Conservation (phyloP, 116 monocot genomes). For the Cymodocea nodosa region DNA sequence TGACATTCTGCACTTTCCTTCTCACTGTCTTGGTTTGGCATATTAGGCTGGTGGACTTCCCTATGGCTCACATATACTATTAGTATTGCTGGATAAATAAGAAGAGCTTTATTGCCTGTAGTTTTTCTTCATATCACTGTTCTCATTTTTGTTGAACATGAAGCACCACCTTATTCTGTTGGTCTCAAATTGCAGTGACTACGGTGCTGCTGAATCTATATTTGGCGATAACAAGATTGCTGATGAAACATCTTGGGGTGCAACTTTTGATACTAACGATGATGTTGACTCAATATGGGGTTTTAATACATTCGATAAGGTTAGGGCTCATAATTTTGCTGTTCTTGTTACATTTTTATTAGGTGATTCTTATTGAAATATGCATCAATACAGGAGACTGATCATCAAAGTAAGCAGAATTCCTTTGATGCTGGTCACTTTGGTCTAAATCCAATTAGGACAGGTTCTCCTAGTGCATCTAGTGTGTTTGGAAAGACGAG, state of each 20-base stretch:
- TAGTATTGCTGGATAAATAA: no score
- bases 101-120: neutral
- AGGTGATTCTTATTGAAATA: neutral
- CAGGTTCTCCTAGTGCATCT: slow-evolving; percentile 12
- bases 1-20: no score
- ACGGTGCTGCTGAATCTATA: slow-evolving; percentile 57
- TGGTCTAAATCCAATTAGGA: slow-evolving; percentile 48
- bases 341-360: neutral
- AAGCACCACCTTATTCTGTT: neutral
- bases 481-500: slow-evolving; percentile 16
- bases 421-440: slow-evolving; percentile 63
- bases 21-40: no score
- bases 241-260: slow-evolving; percentile 76
- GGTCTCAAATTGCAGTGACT: slow-evolving; percentile 32
- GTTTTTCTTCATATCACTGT: neutral
- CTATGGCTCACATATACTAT: no score
- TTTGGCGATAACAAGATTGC: slow-evolving; percentile 44
- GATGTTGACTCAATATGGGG: slow-evolving; percentile 81
- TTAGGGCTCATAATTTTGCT: slow-evolving; percentile 1
- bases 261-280: slow-evolving; percentile 36
- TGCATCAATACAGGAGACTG: slow-evolving; percentile 34
- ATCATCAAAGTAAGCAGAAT: slow-evolving; percentile 22
- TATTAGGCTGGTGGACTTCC: no score
- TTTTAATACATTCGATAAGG: slow-evolving; percentile 36
- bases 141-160: neutral